These are phyloP conservation scores for Malus hybrid DNA, from an alignment of 331 rosid genomes.

Conservation along the genomic window DNA sequence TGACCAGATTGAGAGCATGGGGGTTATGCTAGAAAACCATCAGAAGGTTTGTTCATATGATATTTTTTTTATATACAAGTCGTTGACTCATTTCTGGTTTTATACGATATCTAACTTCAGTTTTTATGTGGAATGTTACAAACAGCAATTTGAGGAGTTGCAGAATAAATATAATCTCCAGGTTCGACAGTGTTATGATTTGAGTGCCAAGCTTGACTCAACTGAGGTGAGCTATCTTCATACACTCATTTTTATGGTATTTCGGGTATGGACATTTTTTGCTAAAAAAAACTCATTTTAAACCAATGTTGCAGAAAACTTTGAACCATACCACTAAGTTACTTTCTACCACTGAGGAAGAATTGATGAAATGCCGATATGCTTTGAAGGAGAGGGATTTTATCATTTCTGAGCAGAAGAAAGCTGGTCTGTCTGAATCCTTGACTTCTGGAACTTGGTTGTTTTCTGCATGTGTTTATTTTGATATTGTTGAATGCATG, in stretches of 20 bases:
- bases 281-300: background rate
- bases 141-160: conserved; percentile 70
- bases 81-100: background rate
- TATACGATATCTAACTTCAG: conserved; percentile 3
- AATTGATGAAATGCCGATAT: conserved; percentile 59
- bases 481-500: conserved; percentile 13
- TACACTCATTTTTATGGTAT: background rate
- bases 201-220: conserved; percentile 61
- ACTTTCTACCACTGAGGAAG: conserved; percentile 60
- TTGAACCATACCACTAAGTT: conserved; percentile 48
- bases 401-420: conserved; percentile 71
- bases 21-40: conserved; percentile 48
- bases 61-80: background rate
- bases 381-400: conserved; percentile 61
- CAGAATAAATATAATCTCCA: conserved; percentile 54
- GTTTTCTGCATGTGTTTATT: background rate
- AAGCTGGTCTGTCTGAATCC: conserved; percentile 51
- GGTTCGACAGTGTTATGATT: conserved; percentile 55
- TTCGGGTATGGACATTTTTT: background rate
- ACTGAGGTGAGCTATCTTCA: conserved; percentile 55
- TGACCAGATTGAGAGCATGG: conserved; percentile 88
- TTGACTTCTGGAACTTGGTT: background rate
- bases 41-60: conserved; percentile 56
- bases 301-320: conserved; percentile 39
- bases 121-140: conserved; percentile 4